These are phyloP conservation scores for Cephalotrichum gorgonifer DNA, from an alignment of 2,329 filamentous ascomycete genomes.

Conservation along the genomic window DNA sequence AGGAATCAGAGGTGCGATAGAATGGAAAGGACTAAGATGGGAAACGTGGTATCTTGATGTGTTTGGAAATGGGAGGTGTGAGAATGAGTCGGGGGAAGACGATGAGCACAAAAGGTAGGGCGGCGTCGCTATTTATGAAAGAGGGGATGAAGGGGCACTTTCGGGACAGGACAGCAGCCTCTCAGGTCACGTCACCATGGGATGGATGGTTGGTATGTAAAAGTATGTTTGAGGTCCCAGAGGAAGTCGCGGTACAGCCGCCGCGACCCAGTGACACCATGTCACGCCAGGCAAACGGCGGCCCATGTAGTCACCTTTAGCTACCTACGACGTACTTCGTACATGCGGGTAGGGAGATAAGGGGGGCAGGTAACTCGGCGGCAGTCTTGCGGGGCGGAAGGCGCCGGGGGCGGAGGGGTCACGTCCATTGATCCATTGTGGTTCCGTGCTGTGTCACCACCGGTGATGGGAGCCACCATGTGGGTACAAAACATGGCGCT, in stretches of 20 bases:
- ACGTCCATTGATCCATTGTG: not conserved
- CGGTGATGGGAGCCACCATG: not conserved
- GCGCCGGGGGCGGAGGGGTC: not conserved
- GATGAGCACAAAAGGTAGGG: not conserved
- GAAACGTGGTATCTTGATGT: not conserved
- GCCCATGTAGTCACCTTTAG: not conserved
- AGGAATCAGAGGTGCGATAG: not conserved
- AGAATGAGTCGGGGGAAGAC: not conserved
- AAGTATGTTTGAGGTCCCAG: not conserved
- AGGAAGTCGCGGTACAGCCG: conserved; percentile 4
- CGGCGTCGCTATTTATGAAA: conserved; percentile 3
- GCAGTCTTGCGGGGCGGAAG: too few species aligned
- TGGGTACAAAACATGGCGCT: not conserved
- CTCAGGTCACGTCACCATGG: conserved; percentile 5
- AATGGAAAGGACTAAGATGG: not conserved
- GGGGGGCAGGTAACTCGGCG: too few species aligned
- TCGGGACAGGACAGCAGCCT: not conserved
- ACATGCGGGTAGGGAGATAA: too few species aligned
- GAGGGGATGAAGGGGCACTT: not conserved
- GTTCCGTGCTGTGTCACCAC: not conserved
- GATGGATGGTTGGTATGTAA: not conserved
- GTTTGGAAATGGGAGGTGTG: not conserved
- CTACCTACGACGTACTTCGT: too few species aligned
- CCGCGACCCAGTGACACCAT: not conserved
- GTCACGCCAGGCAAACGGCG: not conserved